These are phyloP conservation scores for Pestalotiopsis sp. DNA, from an alignment of 2,329 filamentous ascomycete genomes.

Conservation along the genomic window DNA sequence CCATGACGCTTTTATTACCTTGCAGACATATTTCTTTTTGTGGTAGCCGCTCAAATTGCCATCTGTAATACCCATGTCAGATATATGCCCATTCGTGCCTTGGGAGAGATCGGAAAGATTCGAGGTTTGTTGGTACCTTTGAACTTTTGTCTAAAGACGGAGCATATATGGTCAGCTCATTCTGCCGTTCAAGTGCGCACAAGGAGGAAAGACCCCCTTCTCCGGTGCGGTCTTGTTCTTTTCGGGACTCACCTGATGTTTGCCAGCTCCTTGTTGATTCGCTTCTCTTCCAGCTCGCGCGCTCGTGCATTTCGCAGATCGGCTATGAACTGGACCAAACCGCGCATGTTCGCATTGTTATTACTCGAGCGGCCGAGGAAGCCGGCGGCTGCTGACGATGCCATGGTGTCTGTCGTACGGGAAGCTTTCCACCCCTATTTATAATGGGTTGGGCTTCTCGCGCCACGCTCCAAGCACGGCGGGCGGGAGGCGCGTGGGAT, in stretches of 20 bases:
- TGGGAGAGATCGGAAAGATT: background rate
- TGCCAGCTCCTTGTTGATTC: slow-evolving; percentile 98
- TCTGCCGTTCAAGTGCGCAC: slow-evolving; percentile 2
- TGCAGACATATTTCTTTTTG: slow-evolving; percentile 99
- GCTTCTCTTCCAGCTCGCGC: slow-evolving; percentile 94
- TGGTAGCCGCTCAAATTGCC: slow-evolving; percentile 93
- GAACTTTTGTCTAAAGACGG: slow-evolving; percentile 77
- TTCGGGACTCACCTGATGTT: slow-evolving; percentile 73
- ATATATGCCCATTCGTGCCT: background rate
- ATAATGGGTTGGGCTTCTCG: background rate
- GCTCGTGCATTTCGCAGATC: slow-evolving; percentile 94
- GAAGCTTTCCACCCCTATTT: slow-evolving; percentile 8
- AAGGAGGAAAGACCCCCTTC: background rate
- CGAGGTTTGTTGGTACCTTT: slow-evolving; percentile 60
- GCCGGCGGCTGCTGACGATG: slow-evolving; percentile 55
- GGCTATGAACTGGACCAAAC: slow-evolving; percentile 97
- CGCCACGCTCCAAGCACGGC: background rate
- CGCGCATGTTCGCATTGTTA: slow-evolving; percentile 72
- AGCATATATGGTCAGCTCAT: slow-evolving; percentile 3
- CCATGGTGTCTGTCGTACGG: slow-evolving; percentile 46
- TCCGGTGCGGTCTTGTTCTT: slow-evolving; percentile 19
- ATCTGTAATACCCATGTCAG: slow-evolving; percentile 51
- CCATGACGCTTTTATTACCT: slow-evolving; percentile 51
- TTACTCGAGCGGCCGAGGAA: slow-evolving; percentile 69
- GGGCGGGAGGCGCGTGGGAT: background rate